phyloP scores from a whole-genome alignment of 2,329 filamentous ascomycete species.

The Aphanocladium album region DNA sequence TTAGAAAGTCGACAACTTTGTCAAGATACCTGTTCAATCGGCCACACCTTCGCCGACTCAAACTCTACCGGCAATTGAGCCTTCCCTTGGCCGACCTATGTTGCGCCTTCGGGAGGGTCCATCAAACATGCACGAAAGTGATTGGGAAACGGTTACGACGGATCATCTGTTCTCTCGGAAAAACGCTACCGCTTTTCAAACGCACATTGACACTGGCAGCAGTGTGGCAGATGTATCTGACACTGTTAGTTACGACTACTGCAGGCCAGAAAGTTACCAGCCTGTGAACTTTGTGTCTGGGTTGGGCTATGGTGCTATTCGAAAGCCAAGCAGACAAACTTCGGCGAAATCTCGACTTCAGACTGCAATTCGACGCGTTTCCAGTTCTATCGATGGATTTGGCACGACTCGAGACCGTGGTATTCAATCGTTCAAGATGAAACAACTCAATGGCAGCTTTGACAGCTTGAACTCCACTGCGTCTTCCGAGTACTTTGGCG shows the following conservation, averaged over 20 bases:
- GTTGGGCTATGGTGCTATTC: not conserved
- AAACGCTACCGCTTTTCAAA: not conserved
- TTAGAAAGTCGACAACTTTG: conserved; percentile 37
- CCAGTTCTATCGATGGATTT: conserved; percentile 10
- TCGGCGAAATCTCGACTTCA: not conserved
- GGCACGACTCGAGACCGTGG: not conserved
- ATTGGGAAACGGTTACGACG: conserved; percentile 34
- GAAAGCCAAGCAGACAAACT: not conserved
- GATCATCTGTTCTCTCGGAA: conserved; percentile 17
- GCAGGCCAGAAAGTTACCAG: not conserved
- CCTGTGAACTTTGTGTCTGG: not conserved
- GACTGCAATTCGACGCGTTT: conserved; percentile 10
- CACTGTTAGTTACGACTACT: conserved; percentile 4
- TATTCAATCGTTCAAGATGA: conserved; percentile 19
- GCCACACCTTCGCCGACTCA: not conserved
- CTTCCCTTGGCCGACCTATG: not conserved
- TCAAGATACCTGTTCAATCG: conserved; percentile 29
- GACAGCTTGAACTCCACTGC: conserved; percentile 27
- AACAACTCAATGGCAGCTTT: conserved; percentile 24
- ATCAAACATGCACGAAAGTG: conserved; percentile 22
- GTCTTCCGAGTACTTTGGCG: conserved; percentile 9
- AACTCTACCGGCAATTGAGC: not conserved
- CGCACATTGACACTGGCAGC: conserved; percentile 27
- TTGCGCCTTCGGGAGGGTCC: not conserved
- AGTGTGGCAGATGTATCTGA: conserved; percentile 44